Percentiles rank a stretch among this genome's conserved stretches.
Conservation (phyloP, 78 protist species). For the Monocercomonoides exilis region DNA sequence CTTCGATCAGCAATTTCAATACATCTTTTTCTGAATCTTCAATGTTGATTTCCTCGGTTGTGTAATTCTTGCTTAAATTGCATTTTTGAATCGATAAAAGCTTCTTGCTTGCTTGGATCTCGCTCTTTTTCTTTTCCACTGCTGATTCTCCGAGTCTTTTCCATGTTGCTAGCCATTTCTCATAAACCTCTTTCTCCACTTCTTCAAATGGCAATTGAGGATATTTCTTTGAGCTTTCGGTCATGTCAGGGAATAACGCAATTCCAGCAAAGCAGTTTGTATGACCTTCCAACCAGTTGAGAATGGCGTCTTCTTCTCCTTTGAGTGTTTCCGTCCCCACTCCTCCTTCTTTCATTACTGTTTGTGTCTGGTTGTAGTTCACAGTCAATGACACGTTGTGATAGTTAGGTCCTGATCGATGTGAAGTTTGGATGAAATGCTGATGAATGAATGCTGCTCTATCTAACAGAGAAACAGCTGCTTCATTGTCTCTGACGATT, state of each 20-base stretch:
- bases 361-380: background rate
- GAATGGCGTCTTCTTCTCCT: background rate
- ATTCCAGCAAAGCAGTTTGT: background rate
- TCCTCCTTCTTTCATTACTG: no score
- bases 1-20: background rate
- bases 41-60: background rate
- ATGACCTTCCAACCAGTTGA: background rate
- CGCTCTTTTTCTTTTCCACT: no score
- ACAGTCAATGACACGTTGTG: conserved; percentile 15
- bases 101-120: no score
- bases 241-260: background rate
- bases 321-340: no score
- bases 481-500: background rate
- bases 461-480: background rate
- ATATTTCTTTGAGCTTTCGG: background rate
- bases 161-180: background rate
- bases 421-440: background rate
- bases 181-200: background rate
- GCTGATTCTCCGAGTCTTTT: background rate
- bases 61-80: no score
- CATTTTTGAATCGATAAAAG: no score
- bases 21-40: background rate
- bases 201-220: conserved; percentile 10
- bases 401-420: background rate
- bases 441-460: background rate